Base-by-base conservation (phyloP, 805 yeast species). In the Candida bentonensis region DNA sequence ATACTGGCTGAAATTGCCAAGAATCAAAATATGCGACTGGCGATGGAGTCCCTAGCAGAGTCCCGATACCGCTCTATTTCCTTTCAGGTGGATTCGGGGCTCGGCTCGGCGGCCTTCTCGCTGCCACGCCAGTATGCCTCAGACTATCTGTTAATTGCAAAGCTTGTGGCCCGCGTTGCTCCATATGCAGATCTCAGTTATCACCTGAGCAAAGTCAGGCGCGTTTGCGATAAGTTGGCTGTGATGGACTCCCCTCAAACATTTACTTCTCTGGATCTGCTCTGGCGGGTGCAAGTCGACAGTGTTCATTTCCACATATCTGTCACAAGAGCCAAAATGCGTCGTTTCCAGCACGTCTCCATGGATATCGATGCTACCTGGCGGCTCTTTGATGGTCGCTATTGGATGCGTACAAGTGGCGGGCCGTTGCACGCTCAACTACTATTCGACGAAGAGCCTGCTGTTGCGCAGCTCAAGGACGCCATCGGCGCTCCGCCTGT, bases 181-280 rank as follows among this genome's bases (percentile, higher is more conserved):
- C 41, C 41, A 22, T 17, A 17, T 15, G 7, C 11, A 4, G 41
- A 39, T 39, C 41, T 39, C 23, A 39, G 26, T 17, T 39, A 39
- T 17, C 23, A 23, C 41, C 9, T 39, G 41, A 11, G 22, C 7
- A 23, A 39, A n/a, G 22, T 39, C 17, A 23, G 17, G n/a, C 5
- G n/a, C 7, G 23, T 23, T 20, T 23, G 23, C 26, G 17, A 7
- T 4, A 9, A 22, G 23, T 20, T 39, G 26, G 25, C 7, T 4
- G n/a, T 9, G 5, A 22, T 9, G 4, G n/a, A 22, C 9, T 39
- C 41, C 7, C n/a, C n/a, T n/a, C n/a, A n/a, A n/a, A 23, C 7
- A 7, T 30, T 30, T 17, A 30, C 36, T 4, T 11, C 36, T 11
- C 17, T 30, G 20, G 36, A 30, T 15, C 36, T 30, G 17, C 20